Percentiles rank a stretch among this genome's conserved stretches.
These are phyloP conservation scores for Phytophthora kernoviae DNA, from an alignment of 352 stramenopile genomes.

Conservation along the genomic window DNA sequence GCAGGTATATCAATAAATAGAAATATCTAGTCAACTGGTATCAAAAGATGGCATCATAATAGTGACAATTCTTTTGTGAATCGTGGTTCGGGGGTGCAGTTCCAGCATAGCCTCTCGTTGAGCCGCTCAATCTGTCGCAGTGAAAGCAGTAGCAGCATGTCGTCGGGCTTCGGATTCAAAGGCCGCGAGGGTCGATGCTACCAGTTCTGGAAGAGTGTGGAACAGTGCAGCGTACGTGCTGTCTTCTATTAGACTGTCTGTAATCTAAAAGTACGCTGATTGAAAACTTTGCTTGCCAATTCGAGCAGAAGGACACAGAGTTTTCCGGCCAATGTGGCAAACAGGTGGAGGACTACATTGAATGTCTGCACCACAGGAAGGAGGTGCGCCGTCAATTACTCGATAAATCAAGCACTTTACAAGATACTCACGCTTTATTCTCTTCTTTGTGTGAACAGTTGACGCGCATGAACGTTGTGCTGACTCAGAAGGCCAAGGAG, in stretches of 20 bases:
- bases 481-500: constrained; percentile 78
- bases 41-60: not conserved
- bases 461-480: constrained; percentile 84
- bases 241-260: not conserved
- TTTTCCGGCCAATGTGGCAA: constrained; percentile 79
- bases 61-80: not conserved
- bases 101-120: not conserved
- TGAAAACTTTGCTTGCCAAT: constrained; percentile 6
- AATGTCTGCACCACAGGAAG: constrained; percentile 96
- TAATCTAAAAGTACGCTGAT: no score
- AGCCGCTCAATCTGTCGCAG: constrained; percentile 30
- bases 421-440: constrained; percentile 11
- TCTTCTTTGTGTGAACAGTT: constrained; percentile 42
- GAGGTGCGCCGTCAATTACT: constrained; percentile 57
- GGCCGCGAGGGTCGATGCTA: constrained; percentile 93
- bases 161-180: constrained; percentile 94
- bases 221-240: constrained; percentile 93
- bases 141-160: constrained; percentile 73
- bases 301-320: constrained; percentile 79
- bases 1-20: no score
- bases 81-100: not conserved
- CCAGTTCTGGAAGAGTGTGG: constrained; percentile 93
- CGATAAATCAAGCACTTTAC: not conserved
- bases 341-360: constrained; percentile 94
- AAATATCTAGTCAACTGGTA: no score